phyloP scores from a whole-genome alignment of 768 basidiomycete genomes.

The Pilatotrama ljubarskyi region DNA sequence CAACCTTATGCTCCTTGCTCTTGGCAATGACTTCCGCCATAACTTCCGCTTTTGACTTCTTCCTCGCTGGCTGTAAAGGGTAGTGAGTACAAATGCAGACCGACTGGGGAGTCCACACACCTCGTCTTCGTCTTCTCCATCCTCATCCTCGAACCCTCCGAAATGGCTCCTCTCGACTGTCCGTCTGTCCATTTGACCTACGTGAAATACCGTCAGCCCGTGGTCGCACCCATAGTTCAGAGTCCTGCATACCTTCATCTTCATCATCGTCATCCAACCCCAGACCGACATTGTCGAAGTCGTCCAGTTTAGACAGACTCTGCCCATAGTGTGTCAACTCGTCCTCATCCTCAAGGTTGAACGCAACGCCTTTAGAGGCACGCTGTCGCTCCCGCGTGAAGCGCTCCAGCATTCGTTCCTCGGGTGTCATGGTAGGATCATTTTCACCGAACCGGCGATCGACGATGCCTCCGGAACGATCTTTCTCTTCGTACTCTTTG shows the following conservation, averaged over 20 bases:
- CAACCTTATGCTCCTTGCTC: constrained; percentile 92
- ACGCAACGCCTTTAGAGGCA: constrained; percentile 68
- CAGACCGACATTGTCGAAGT: constrained; percentile 75
- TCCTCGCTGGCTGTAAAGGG: constrained; percentile 63
- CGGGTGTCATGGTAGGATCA: constrained; percentile 87
- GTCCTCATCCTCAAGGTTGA: constrained; percentile 91
- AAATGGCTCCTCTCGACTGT: constrained; percentile 76
- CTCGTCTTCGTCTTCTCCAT: constrained; percentile 54
- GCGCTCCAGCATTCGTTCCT: constrained; percentile 95
- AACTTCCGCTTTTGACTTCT: constrained; percentile 92
- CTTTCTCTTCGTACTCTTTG: constrained; percentile 83
- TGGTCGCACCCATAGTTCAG: too few relatives aligned
- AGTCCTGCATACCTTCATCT: constrained; percentile 33
- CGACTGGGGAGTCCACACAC: constrained; percentile 21
- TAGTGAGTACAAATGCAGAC: neutral
- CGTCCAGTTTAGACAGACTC: constrained; percentile 80
- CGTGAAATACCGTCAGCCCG: neutral
- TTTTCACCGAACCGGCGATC: constrained; percentile 97
- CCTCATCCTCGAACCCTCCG: constrained; percentile 78
- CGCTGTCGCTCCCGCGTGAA: constrained; percentile 91
- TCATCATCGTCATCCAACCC: constrained; percentile 58
- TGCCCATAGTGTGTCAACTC: constrained; percentile 92
- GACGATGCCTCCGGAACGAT: constrained; percentile 82
- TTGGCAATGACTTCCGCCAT: constrained; percentile 99
- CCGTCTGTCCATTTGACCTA: constrained; percentile 68